Conservation (phyloP, 495 filamentous ascomycete species). For the Aspergillus ellipticus region DNA sequence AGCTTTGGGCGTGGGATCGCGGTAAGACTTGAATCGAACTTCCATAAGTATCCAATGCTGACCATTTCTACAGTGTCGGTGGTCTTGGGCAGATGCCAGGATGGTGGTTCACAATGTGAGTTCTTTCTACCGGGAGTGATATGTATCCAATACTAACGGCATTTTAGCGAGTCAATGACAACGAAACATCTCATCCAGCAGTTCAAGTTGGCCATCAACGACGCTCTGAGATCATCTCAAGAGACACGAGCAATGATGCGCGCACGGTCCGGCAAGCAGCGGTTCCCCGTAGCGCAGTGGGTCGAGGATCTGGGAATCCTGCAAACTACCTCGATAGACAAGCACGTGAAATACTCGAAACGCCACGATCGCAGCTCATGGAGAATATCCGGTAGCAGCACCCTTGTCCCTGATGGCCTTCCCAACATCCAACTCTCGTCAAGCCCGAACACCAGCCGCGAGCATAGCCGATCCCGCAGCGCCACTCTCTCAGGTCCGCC, state of each 20-base stretch:
- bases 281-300: constrained; percentile 69
- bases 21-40: constrained; percentile 6
- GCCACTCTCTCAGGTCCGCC: constrained; percentile 30
- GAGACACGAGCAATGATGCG: constrained; percentile 62
- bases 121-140: background rate
- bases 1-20: constrained; percentile 68
- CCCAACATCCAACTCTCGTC: background rate
- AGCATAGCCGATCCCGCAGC: background rate
- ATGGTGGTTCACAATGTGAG: constrained; percentile 56
- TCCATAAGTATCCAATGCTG: background rate
- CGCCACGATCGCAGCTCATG: background rate
- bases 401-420: constrained; percentile 14
- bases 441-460: background rate
- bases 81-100: constrained; percentile 75
- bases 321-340: constrained; percentile 49
- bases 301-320: constrained; percentile 57
- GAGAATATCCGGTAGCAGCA: constrained; percentile 30
- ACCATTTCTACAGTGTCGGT: constrained; percentile 28
- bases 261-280: constrained; percentile 66
- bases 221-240: constrained; percentile 56
- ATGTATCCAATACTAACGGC: background rate
- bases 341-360: constrained; percentile 19
- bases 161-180: constrained; percentile 53
- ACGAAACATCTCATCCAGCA: constrained; percentile 65
- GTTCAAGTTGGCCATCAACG: constrained; percentile 63